Percentiles rank a stretch among this genome's conserved stretches.
Evolutionary conservation across 176 grass and related monocot genomes (phyloP).

Genomic region (Oryza glumipatula): DNA sequence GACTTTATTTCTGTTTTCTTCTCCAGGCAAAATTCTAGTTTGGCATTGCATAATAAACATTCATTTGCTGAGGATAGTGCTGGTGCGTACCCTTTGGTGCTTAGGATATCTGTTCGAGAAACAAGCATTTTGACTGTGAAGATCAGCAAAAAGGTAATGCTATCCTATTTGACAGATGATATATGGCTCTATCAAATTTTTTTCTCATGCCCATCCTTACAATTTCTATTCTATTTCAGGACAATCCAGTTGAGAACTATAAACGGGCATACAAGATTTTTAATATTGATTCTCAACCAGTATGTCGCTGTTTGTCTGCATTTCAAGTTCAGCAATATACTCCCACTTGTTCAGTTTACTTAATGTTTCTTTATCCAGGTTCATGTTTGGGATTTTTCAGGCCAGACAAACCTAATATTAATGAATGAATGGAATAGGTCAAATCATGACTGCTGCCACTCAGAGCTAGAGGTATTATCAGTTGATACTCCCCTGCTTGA

Average conservation of each 20-base stretch:
- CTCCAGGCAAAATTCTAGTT: slow-evolving; percentile 61
- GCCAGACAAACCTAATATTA: slow-evolving; percentile 93
- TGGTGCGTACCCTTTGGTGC: slow-evolving; percentile 84
- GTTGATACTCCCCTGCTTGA: neutral
- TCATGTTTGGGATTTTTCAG: slow-evolving; percentile 99
- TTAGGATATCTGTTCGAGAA: slow-evolving; percentile 87
- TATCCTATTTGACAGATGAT: slow-evolving; percentile 29
- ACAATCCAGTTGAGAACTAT: slow-evolving; percentile 86
- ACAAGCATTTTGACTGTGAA: slow-evolving; percentile 78
- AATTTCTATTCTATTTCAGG: slow-evolving; percentile 62
- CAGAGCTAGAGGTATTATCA: slow-evolving; percentile 84
- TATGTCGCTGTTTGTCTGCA: slow-evolving; percentile 58
- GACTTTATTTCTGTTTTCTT: slow-evolving; percentile 36
- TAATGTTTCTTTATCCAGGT: slow-evolving; percentile 77
- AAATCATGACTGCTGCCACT: slow-evolving; percentile 62
- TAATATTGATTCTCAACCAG: slow-evolving; percentile 77
- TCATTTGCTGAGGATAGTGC: slow-evolving; percentile 50
- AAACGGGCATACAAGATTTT: slow-evolving; percentile 95
- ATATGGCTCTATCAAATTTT: neutral
- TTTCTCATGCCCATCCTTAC: slow-evolving; percentile 32
- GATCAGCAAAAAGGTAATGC: slow-evolving; percentile 86
- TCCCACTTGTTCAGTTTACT: slow-evolving; percentile 49
- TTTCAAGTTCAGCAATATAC: slow-evolving; percentile 46
- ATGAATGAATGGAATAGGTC: slow-evolving; percentile 95
- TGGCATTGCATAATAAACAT: slow-evolving; percentile 57